Evolutionary conservation across 306 rosid genomes (phyloP), one percentile per base, ranked within the genome.

Genomic region (Dryas octopetala): DNA sequence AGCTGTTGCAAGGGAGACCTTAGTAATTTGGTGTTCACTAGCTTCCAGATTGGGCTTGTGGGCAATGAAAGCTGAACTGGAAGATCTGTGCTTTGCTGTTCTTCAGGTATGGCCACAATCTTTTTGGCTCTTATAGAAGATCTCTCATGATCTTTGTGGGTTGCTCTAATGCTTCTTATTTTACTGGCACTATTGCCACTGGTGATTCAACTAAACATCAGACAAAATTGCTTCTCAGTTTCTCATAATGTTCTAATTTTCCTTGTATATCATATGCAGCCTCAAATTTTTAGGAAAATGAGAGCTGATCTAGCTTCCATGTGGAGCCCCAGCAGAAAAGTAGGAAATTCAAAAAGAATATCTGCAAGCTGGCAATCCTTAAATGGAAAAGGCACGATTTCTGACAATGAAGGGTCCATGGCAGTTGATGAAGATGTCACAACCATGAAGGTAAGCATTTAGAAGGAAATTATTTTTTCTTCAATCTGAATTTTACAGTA

Each of bases 1-100:
- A 87, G 97, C 98, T 82, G 90, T 94, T 74, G 97, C 98, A 62
- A 88, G 82, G 85, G 98, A 94, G 86, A 94, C 98, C 76, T 87
- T 94, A 76, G 90, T 87, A 74, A 86, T 94, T 80, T 94, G 98
- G 98, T 91, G 98, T 68, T 91, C 96, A 54, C 98, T 94, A 80
- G 98, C 98, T 71, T 94, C 97, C 76, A 87, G 93, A 83, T 85
- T 94, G 88, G 98, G 98, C 68, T 86, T 94, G 72, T 94, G 98
- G 97, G 93, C 96, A 7, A 78, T 94, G 91, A 90, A 91, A 91
- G 95, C 95, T 69, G 97, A 94, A 85, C 81, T 91, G 44, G 98
- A 94, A 85, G 98, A 94, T 89, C 88, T 90, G 66, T 90, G 98
- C 79, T 94, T 94, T 81, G 97, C 96, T 65, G 96, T 94, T 80